Percentiles rank a stretch among this genome's conserved stretches.
These are phyloP conservation scores for Solanum bukasovii DNA, from an alignment of 257 asterid species.

Conservation along the genomic window DNA sequence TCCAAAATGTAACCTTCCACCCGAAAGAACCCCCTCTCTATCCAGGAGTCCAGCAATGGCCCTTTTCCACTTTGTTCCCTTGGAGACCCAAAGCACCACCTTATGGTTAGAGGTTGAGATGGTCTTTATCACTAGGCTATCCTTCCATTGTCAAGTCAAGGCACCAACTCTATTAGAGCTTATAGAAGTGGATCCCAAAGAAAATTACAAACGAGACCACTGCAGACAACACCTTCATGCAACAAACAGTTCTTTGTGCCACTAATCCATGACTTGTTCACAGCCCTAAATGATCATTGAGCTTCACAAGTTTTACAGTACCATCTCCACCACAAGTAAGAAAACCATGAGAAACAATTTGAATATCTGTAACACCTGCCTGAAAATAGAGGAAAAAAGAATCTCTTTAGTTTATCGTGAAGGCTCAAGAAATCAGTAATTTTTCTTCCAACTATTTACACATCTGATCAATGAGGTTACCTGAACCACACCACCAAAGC, in stretches of 20 bases:
- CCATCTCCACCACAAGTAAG: constrained; percentile 98
- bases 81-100: background rate
- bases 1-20: background rate
- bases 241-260: background rate
- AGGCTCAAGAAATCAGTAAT: background rate
- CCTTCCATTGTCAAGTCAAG: background rate
- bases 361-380: constrained; percentile 89
- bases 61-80: background rate
- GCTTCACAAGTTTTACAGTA: constrained; percentile 40
- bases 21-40: background rate
- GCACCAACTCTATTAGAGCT: background rate
- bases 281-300: background rate
- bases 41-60: background rate
- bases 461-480: constrained; percentile 27
- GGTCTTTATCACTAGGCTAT: background rate
- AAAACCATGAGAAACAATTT: constrained; percentile 77
- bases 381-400: constrained; percentile 17
- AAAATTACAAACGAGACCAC: background rate
- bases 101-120: background rate
- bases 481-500: constrained; percentile 85
- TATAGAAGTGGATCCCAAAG: background rate
- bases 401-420: constrained; percentile 6
- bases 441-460: background rate
- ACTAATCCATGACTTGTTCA: background rate
- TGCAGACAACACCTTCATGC: background rate